Percentiles rank a stretch among this genome's conserved stretches.
Evolutionary conservation across 441 rosid genomes (phyloP).

Genomic region (Francoa sonchifolia): DNA sequence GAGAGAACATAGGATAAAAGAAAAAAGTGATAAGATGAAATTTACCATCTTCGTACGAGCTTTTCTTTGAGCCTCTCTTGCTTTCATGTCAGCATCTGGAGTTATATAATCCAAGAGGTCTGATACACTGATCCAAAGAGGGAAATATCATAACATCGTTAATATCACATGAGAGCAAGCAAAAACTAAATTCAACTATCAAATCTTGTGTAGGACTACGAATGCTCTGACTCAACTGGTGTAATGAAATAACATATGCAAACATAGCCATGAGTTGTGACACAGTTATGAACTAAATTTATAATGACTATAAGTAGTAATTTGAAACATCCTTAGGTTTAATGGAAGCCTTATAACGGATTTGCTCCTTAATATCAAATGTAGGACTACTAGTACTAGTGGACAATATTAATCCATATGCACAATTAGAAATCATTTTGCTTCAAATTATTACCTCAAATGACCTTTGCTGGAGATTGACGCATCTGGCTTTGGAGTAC

Average conservation of each 20-base stretch:
- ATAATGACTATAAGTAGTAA: no score
- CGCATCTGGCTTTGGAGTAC: conserved; percentile 77
- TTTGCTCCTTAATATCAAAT: background rate
- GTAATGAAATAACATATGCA: no score
- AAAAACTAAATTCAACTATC: no score
- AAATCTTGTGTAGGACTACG: no score
- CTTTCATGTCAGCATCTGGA: conserved; percentile 58
- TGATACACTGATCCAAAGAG: conserved; percentile 48
- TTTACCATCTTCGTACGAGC: conserved; percentile 52
- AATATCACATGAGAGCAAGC: background rate
- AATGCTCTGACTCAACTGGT: no score
- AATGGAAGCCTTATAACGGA: no score
- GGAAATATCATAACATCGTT: conserved; percentile 9
- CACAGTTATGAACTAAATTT: no score
- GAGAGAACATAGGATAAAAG: background rate
- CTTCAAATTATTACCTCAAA: conserved; percentile 35
- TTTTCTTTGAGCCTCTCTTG: conserved; percentile 63
- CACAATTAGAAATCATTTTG: conserved; percentile 8
- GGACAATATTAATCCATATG: background rate
- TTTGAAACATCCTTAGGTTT: no score
- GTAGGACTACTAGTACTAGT: conserved; percentile 5
- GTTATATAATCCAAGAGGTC: conserved; percentile 76
- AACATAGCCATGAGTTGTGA: no score
- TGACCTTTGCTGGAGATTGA: conserved; percentile 84
- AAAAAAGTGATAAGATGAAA: conserved; percentile 5